Conservation (phyloP, 73 alveolate species). For the Stentor coeruleus region DNA sequence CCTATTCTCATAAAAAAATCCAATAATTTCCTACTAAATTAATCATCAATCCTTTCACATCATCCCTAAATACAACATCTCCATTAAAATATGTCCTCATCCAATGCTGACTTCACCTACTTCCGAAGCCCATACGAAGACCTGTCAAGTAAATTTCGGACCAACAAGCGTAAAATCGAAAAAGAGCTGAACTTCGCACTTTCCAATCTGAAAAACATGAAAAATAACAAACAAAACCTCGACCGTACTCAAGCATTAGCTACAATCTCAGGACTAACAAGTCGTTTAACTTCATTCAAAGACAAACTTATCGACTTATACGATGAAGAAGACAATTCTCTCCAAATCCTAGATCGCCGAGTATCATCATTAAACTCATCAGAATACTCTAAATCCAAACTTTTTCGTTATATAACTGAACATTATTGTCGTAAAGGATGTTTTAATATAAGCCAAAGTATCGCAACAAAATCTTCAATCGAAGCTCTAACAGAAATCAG, state of each 20-base stretch:
- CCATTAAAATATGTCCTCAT: no score
- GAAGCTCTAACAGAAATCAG: background rate
- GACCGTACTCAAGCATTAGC: constrained; percentile 6
- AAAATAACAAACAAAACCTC: background rate
- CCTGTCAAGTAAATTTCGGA: background rate
- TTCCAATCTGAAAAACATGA: constrained; percentile 11
- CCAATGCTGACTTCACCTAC: no score
- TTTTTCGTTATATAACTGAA: background rate
- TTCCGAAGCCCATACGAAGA: constrained; percentile 27
- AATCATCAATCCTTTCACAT: no score
- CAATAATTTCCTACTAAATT: no score
- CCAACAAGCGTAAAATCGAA: background rate
- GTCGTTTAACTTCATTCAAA: background rate
- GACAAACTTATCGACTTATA: background rate
- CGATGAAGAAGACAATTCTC: constrained; percentile 5
- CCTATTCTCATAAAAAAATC: no score
- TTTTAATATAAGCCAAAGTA: background rate
- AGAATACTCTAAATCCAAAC: background rate
- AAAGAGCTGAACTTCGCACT: background rate
- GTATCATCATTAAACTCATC: background rate
- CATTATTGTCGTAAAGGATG: background rate
- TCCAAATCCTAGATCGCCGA: background rate
- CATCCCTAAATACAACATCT: no score
- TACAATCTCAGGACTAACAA: constrained; percentile 1
- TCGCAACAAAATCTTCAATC: background rate